These are phyloP conservation scores for Suillus bovinus DNA, from an alignment of 768 basidiomycete species.

Conservation along the genomic window DNA sequence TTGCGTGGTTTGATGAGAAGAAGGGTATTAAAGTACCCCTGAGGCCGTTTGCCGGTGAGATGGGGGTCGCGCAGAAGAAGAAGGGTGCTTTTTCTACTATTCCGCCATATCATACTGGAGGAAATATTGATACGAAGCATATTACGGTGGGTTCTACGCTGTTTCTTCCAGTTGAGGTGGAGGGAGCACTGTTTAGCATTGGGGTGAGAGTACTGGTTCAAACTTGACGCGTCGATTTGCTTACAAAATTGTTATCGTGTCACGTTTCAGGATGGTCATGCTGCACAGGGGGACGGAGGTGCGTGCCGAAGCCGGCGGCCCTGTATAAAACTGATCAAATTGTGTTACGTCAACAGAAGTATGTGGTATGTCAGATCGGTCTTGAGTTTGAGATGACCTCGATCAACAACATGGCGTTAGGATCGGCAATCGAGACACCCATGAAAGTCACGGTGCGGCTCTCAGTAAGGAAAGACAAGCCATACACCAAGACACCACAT, in stretches of 20 bases:
- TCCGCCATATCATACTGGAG: constrained; percentile 61
- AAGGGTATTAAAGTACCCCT: constrained; percentile 51
- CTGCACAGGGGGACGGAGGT: constrained; percentile 69
- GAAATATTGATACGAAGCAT: constrained; percentile 63
- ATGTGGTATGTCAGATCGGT: constrained; percentile 44
- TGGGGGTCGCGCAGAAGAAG: constrained; percentile 57
- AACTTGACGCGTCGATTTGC: background rate
- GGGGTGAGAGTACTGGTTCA: constrained; percentile 42
- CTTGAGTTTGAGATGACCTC: background rate
- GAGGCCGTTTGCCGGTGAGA: constrained; percentile 61
- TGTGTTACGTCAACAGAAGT: constrained; percentile 43
- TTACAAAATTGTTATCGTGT: background rate
- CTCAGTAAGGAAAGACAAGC: constrained; percentile 55
- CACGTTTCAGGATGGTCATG: constrained; percentile 57
- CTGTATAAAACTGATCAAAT: background rate
- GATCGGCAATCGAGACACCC: constrained; percentile 65
- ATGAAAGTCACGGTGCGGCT: constrained; percentile 56
- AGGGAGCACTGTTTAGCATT: constrained; percentile 61
- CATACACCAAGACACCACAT: constrained; percentile 60
- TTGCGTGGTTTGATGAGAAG: constrained; percentile 52
- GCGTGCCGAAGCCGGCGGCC: constrained; percentile 17
- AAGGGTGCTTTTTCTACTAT: constrained; percentile 59
- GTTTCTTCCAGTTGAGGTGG: constrained; percentile 57
- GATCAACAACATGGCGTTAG: constrained; percentile 26
- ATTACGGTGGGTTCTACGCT: constrained; percentile 54